These are phyloP conservation scores for Xenoacremonium recifei DNA, from an alignment of 2,329 filamentous ascomycete genomes.

Conservation along the genomic window DNA sequence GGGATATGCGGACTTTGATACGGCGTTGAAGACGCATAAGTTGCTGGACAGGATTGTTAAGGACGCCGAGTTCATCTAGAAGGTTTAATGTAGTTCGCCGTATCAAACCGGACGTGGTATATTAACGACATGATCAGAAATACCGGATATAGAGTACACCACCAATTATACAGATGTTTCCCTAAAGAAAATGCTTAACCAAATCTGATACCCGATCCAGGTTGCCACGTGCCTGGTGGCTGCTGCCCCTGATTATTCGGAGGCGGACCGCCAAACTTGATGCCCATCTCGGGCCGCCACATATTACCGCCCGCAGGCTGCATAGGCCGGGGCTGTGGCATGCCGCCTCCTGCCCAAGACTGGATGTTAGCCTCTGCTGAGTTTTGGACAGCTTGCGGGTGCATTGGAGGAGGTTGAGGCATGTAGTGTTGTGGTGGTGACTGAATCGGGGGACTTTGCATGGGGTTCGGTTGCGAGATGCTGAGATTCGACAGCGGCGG, in stretches of 20 bases:
- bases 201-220: conserved; percentile 57
- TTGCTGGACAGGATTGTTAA: background rate
- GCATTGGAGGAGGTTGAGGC: conserved; percentile 8
- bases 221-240: conserved; percentile 55
- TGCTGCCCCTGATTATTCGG: conserved; percentile 22
- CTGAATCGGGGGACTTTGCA: conserved; percentile 16
- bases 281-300: conserved; percentile 81
- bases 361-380: conserved; percentile 53
- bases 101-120: too few relatives aligned
- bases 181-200: too few relatives aligned
- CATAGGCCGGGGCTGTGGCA: conserved; percentile 54
- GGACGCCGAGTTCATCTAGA: background rate
- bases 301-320: conserved; percentile 34
- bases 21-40: background rate
- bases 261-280: conserved; percentile 64
- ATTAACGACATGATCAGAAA: too few relatives aligned
- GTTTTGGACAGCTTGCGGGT: conserved; percentile 12
- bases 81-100: too few relatives aligned
- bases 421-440: conserved; percentile 14
- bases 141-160: too few relatives aligned
- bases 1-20: background rate
- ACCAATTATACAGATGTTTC: too few relatives aligned
- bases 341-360: conserved; percentile 56
- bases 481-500: conserved; percentile 47
- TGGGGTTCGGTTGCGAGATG: conserved; percentile 29